Evolutionary conservation across 2,329 filamentous ascomycete genomes (phyloP).

Genomic region (Hansfordia pulvinata): DNA sequence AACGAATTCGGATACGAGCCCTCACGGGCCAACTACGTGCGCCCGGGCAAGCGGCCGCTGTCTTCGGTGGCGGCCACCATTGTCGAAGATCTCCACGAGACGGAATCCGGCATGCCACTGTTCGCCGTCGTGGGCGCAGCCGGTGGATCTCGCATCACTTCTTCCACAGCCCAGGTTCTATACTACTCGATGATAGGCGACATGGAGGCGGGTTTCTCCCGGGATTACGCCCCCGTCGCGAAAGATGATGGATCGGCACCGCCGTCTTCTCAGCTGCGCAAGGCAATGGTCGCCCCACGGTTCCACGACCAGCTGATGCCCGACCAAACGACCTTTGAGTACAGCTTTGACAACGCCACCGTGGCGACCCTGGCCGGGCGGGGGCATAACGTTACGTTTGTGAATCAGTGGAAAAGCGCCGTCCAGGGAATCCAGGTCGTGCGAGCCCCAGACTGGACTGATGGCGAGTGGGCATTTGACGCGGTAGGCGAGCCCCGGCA

Average conservation of each 20-base stretch:
- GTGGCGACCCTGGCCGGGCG: conserved; percentile 46
- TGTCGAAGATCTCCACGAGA: conserved; percentile 46
- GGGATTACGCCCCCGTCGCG: no score
- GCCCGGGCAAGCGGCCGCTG: conserved; percentile 67
- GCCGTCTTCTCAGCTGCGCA: neutral
- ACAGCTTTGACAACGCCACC: conserved; percentile 49
- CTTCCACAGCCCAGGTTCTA: conserved; percentile 59
- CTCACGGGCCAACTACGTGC: conserved; percentile 67
- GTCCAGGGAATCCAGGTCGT: conserved; percentile 56
- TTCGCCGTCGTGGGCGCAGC: conserved; percentile 62
- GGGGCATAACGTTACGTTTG: conserved; percentile 62
- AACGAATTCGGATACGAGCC: conserved; percentile 84
- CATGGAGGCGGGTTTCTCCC: neutral
- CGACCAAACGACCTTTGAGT: conserved; percentile 54
- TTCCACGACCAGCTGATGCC: conserved; percentile 77
- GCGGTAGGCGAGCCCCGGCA: conserved; percentile 67
- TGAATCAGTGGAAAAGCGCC: conserved; percentile 47
- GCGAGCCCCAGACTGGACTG: no score
- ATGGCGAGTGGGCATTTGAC: conserved; percentile 45
- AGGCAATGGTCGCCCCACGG: conserved; percentile 50
- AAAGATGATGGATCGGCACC: no score
- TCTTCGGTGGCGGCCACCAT: conserved; percentile 75
- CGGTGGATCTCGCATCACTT: conserved; percentile 75
- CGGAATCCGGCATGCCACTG: conserved; percentile 30
- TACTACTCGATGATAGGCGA: conserved; percentile 57